These are phyloP conservation scores for Eucommia ulmoides DNA, from an alignment of 257 asterid species.

Conservation along the genomic window DNA sequence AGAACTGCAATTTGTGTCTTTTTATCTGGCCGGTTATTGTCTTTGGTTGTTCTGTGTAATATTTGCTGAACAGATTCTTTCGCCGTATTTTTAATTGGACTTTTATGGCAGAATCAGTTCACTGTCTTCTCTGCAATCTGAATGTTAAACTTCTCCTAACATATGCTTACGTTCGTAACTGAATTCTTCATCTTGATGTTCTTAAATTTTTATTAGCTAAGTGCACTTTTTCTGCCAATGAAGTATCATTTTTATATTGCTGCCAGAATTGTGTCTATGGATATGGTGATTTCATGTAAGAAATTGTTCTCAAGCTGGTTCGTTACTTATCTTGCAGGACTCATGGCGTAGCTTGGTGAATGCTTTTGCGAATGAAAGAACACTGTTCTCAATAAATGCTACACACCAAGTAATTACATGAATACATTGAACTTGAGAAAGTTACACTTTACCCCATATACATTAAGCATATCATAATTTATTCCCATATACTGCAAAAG, in stretches of 20 bases:
- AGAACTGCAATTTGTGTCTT: background rate
- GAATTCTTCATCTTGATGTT: no score
- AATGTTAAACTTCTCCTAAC: no score
- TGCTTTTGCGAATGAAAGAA: conserved; percentile 70
- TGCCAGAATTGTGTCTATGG: background rate
- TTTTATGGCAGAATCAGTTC: no score
- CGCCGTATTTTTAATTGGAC: no score
- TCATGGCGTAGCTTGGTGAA: conserved; percentile 70
- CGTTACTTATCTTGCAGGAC: conserved; percentile 36
- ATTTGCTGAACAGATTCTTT: no score
- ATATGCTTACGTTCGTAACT: no score
- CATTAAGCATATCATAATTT: no score
- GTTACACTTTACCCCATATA: no score
- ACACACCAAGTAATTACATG: conserved; percentile 61
- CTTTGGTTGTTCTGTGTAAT: no score
- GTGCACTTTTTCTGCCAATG: background rate
- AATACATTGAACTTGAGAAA: no score
- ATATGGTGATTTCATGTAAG: background rate
- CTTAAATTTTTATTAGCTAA: background rate
- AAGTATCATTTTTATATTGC: background rate
- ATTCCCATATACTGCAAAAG: no score
- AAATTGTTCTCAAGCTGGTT: background rate
- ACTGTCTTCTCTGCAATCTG: no score
- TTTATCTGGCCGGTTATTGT: background rate
- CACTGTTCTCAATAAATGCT: conserved; percentile 48